Conservation (phyloP, 768 basidiomycete species). For the Tricholomella constricta region DNA sequence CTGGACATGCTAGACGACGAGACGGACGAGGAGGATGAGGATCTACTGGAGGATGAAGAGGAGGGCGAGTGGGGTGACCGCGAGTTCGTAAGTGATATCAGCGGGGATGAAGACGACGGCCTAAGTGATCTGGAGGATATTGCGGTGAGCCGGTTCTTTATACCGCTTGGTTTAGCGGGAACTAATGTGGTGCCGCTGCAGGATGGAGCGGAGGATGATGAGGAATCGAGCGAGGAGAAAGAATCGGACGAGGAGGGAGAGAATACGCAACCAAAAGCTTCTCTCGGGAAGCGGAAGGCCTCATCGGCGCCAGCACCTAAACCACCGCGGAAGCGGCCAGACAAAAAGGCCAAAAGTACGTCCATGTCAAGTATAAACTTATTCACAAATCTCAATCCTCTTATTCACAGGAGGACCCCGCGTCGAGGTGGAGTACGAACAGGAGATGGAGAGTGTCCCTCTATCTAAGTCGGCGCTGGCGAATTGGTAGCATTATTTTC, state of each 20-base stretch:
- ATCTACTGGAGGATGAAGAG: constrained; percentile 50
- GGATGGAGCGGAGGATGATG: constrained; percentile 32
- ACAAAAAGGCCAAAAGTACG: constrained; percentile 64
- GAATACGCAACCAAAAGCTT: constrained; percentile 37
- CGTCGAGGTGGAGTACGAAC: constrained; percentile 96
- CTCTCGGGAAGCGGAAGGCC: constrained; percentile 72
- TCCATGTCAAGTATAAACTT: no score
- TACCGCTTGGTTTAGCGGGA: background rate
- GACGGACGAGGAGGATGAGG: constrained; percentile 62
- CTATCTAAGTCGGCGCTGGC: constrained; percentile 52
- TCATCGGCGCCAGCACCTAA: constrained; percentile 41
- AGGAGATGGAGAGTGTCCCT: constrained; percentile 76
- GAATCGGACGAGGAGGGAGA: constrained; percentile 43
- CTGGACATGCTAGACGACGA: constrained; percentile 59
- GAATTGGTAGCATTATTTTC: constrained; percentile 46
- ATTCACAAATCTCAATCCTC: no score
- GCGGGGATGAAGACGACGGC: constrained; percentile 65
- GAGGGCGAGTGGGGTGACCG: constrained; percentile 60
- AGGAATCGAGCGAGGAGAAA: constrained; percentile 37
- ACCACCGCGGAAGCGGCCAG: constrained; percentile 52
- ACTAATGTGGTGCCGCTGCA: constrained; percentile 14
- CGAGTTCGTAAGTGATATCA: constrained; percentile 77
- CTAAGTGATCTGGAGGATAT: constrained; percentile 73
- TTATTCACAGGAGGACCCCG: constrained; percentile 61
- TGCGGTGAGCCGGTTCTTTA: constrained; percentile 44